These are phyloP conservation scores for Tremellales sp. DNA, from an alignment of 1,284 basidiomycete genomes.

Conservation along the genomic window DNA sequence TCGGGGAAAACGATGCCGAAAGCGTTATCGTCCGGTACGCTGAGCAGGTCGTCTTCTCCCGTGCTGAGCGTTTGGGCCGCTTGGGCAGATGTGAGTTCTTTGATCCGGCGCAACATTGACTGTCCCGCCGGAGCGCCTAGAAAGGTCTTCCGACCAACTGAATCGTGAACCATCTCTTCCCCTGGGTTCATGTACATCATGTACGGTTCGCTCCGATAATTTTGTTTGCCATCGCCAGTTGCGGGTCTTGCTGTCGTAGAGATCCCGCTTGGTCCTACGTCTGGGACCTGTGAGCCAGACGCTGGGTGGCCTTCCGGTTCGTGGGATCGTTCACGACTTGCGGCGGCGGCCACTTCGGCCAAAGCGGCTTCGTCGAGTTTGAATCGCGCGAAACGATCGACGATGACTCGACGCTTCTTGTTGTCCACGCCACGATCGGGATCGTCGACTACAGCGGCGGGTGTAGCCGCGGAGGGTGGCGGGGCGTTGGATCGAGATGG, in stretches of 20 bases:
- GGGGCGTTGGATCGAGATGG: conserved; percentile 3
- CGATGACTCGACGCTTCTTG: conserved; percentile 41
- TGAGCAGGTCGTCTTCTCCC: conserved; percentile 23
- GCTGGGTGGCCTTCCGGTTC: not conserved
- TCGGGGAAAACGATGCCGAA: conserved; percentile 46
- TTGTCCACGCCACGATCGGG: conserved; percentile 10
- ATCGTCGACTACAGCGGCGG: not conserved
- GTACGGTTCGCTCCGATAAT: conserved; percentile 35
- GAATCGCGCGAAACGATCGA: conserved; percentile 45
- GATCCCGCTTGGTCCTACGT: not conserved
- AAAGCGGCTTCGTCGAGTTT: conserved; percentile 42
- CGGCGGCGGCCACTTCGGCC: conserved; percentile 23
- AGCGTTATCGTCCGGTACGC: conserved; percentile 41
- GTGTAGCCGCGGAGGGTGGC: not conserved
- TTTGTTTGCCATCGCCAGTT: conserved; percentile 3
- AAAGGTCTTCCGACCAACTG: conserved; percentile 34
- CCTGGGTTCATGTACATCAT: conserved; percentile 32
- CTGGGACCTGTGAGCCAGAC: not conserved
- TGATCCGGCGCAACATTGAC: conserved; percentile 37
- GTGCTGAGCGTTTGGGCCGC: not conserved
- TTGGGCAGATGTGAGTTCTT: conserved; percentile 26
- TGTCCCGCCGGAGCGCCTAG: conserved; percentile 40
- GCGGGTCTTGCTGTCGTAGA: not conserved
- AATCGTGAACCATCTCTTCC: conserved; percentile 41
- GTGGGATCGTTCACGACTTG: not conserved